Conservation (phyloP, 2,329 filamentous ascomycete species). For the Penicillium olsonii region DNA sequence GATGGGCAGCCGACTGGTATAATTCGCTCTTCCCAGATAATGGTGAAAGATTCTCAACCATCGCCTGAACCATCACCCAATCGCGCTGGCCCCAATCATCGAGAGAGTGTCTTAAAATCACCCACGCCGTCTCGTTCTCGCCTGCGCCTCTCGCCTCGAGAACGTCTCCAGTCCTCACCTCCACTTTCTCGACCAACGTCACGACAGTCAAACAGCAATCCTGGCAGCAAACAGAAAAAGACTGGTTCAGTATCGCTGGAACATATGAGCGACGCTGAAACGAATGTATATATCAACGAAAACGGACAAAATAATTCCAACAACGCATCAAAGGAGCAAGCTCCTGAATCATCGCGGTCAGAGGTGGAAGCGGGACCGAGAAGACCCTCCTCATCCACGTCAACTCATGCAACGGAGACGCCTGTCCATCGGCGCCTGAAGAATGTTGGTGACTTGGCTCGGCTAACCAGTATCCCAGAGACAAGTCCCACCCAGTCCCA, state of each 20-base stretch:
- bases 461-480: constrained; percentile 40
- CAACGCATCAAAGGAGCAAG: constrained; percentile 12
- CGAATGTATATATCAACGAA: constrained; percentile 11
- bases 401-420: constrained; percentile 43
- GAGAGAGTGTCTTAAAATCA: not conserved
- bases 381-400: constrained; percentile 40
- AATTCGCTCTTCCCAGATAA: constrained; percentile 33
- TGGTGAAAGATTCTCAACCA: constrained; percentile 41
- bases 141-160: constrained; percentile 17
- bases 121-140: constrained; percentile 1
- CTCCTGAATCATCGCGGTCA: constrained; percentile 7
- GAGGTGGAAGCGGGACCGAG: constrained; percentile 12
- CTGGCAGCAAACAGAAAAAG: not conserved
- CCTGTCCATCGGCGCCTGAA: constrained; percentile 33
- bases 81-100: not conserved
- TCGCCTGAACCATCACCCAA: constrained; percentile 30
- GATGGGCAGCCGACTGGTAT: constrained; percentile 12
- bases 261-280: constrained; percentile 6
- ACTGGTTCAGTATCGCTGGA: constrained; percentile 1
- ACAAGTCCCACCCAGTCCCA: constrained; percentile 36
- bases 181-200: constrained; percentile 21
- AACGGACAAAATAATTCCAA: constrained; percentile 15
- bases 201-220: constrained; percentile 4
- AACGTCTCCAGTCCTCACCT: constrained; percentile 26
- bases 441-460: constrained; percentile 27